These are phyloP conservation scores for Helotiales sp. DNA, from an alignment of 2,329 filamentous ascomycete species.

Conservation along the genomic window DNA sequence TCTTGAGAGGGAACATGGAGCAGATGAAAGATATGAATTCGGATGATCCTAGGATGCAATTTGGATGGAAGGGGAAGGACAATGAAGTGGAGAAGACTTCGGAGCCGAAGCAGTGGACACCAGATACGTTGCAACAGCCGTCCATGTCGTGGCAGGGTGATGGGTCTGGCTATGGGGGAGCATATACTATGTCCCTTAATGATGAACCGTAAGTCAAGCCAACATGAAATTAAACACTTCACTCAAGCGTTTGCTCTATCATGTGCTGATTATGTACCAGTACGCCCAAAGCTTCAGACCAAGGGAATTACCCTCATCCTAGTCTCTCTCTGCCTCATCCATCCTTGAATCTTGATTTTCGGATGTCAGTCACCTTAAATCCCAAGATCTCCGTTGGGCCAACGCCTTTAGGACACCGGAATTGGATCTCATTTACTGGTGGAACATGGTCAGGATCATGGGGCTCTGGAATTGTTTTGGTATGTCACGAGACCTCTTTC, in stretches of 20 bases:
- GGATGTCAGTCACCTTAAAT: slow-evolving; percentile 48
- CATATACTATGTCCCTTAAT: not conserved
- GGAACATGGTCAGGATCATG: slow-evolving; percentile 50
- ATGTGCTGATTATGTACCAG: slow-evolving; percentile 16
- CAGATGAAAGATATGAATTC: not conserved
- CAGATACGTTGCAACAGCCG: slow-evolving; percentile 5
- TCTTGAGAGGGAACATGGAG: slow-evolving; percentile 14
- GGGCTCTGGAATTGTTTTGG: slow-evolving; percentile 47
- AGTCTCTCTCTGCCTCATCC: slow-evolving; percentile 46
- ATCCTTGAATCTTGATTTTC: slow-evolving; percentile 49
- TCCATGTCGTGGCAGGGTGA: slow-evolving; percentile 2
- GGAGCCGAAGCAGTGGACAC: slow-evolving; percentile 6
- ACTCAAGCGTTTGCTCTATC: not conserved
- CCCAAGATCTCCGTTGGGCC: slow-evolving; percentile 45
- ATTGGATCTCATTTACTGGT: slow-evolving; percentile 49
- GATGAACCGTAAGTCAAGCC: not conserved
- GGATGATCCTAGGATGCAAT: slow-evolving; percentile 6
- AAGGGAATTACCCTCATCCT: slow-evolving; percentile 36
- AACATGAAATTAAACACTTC: not conserved
- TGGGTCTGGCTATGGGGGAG: slow-evolving; percentile 1
- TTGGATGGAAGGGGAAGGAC: slow-evolving; percentile 9
- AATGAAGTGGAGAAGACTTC: not conserved
- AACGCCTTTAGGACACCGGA: slow-evolving; percentile 43
- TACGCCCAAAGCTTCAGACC: slow-evolving; percentile 18
- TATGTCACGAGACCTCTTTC: slow-evolving; percentile 10